Evolutionary conservation across 345 rosid genomes (phyloP).

Genomic region (Boechera retrofracta): DNA sequence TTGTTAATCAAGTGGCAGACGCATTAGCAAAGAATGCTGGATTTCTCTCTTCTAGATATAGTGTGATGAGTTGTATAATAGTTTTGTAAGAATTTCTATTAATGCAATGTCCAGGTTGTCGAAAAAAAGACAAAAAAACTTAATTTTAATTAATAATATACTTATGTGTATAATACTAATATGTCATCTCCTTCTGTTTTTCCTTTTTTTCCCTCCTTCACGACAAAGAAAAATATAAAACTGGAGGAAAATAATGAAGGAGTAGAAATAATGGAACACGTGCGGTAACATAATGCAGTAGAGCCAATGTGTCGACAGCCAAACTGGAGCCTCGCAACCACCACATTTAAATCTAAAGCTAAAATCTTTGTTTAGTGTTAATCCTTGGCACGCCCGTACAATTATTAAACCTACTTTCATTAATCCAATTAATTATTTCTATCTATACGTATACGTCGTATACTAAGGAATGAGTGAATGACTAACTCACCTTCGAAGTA

Average conservation of each 20-base stretch:
- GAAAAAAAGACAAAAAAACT: neutral
- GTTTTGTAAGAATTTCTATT: neutral
- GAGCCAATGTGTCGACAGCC: slow-evolving; percentile 48
- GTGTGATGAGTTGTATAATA: slow-evolving; percentile 12
- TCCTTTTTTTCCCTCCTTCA: neutral
- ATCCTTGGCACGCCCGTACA: slow-evolving; percentile 45
- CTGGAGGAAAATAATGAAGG: slow-evolving; percentile 35
- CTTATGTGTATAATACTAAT: slow-evolving; percentile 6
- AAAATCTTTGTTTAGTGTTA: slow-evolving; percentile 33
- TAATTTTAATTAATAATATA: neutral
- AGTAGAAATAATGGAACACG: slow-evolving; percentile 47
- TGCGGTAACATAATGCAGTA: slow-evolving; percentile 44
- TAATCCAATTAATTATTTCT: neutral
- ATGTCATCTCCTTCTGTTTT: slow-evolving; percentile 1
- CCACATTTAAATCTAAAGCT: slow-evolving; percentile 40
- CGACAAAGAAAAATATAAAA: slow-evolving; percentile 36
- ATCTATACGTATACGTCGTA: neutral
- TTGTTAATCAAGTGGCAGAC: neutral
- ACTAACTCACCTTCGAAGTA: neutral
- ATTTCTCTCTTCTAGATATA: too few species aligned
- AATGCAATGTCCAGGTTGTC: slow-evolving; percentile 33
- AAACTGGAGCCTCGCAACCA: slow-evolving; percentile 43
- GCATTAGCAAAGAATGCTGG: neutral
- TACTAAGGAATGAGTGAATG: neutral
- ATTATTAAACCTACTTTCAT: slow-evolving; percentile 41